A percentile compares a stretch with the other conserved stretches of the same genome.
Conservation (phyloP, 345 rosid species). For the Mercurialis annua region DNA sequence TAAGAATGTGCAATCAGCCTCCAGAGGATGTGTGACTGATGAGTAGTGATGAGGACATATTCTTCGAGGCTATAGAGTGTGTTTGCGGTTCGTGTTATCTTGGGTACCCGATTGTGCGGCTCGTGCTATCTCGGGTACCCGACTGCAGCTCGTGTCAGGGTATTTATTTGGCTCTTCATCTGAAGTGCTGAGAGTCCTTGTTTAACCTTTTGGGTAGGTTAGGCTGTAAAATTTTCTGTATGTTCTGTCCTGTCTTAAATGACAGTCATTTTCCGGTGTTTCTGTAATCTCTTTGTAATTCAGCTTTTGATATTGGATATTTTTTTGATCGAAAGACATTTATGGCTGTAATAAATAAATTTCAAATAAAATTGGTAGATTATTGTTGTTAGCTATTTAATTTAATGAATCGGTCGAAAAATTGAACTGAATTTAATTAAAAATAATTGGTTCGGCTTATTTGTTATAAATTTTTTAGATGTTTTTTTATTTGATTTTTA, state of each 20-base stretch:
- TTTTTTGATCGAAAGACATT: too few species aligned
- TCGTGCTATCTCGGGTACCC: neutral
- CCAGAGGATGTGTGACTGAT: conserved; percentile 88
- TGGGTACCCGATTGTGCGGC: neutral
- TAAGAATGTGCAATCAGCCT: conserved; percentile 84
- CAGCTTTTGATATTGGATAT: neutral
- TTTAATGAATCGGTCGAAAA: too few species aligned
- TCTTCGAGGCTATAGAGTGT: conserved; percentile 6
- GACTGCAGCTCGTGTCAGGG: neutral
- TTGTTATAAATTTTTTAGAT: too few species aligned
- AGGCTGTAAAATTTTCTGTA: neutral
- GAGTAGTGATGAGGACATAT: conserved; percentile 37
- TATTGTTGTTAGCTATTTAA: too few species aligned
- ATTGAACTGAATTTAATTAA: too few species aligned
- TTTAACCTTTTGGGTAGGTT: neutral
- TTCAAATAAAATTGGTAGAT: too few species aligned
- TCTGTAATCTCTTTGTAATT: neutral
- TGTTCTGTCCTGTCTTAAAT: neutral
- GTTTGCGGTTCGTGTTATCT: neutral
- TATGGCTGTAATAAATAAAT: neutral
- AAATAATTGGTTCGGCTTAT: too few species aligned
- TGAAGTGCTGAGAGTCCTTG: neutral
- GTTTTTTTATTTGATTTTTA: too few species aligned
- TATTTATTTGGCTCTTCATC: neutral
- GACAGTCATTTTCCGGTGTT: neutral